Evolutionary conservation across 345 rosid genomes (phyloP).

Genomic region (Ceriops tagal): DNA sequence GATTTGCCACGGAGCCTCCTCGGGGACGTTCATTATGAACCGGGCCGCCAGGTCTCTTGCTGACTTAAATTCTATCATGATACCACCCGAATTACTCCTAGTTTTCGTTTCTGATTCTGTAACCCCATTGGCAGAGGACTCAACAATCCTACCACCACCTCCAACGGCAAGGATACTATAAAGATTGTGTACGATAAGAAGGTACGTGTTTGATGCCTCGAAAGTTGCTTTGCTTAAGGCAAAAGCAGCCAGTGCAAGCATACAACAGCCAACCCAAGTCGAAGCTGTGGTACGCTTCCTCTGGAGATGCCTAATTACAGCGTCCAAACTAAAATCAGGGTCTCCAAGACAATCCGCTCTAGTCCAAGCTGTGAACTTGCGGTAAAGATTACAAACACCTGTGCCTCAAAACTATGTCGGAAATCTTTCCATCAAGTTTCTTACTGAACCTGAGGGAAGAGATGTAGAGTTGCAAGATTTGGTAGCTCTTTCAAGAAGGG

Average conservation of each 20-base stretch:
- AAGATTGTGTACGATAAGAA: not conserved
- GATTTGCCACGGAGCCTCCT: conserved; percentile 9
- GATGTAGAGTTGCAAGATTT: not conserved
- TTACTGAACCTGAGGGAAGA: not conserved
- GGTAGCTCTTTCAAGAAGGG: not conserved
- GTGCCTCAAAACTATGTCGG: not conserved
- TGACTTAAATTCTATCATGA: not conserved
- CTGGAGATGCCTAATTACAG: conserved; percentile 8
- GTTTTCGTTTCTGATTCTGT: conserved; percentile 3
- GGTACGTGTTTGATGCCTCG: not conserved
- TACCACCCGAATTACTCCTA: not conserved
- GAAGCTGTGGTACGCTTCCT: conserved; percentile 10
- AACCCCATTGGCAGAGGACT: not conserved
- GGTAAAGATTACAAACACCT: conserved; percentile 9
- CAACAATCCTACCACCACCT: not conserved
- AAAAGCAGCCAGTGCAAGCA: conserved; percentile 1
- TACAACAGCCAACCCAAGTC: conserved; percentile 6
- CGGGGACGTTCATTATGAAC: not conserved
- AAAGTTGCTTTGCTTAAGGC: not conserved
- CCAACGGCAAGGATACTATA: not conserved
- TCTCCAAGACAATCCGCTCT: conserved; percentile 16
- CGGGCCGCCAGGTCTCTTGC: conserved; percentile 1
- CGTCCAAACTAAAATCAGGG: conserved; percentile 11
- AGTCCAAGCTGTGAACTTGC: conserved; percentile 22
- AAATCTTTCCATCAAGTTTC: not conserved